phyloP scores from a whole-genome alignment of 352 stramenopile species.

The Globisporangium okanoganense region DNA sequence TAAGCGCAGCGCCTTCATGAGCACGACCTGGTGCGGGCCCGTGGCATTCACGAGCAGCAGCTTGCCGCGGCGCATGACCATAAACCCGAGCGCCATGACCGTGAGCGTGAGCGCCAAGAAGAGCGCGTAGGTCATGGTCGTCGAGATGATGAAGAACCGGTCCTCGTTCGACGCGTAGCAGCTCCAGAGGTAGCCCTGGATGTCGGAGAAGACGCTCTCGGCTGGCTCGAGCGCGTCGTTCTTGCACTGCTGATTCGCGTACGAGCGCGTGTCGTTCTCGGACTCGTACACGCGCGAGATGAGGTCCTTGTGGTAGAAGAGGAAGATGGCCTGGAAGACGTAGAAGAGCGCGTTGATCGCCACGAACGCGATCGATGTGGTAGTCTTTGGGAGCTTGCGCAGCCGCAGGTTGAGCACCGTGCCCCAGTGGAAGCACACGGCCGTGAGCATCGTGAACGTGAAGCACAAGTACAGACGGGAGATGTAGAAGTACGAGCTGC shows the following conservation, averaged over 20 bases:
- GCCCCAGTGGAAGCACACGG: conserved; percentile 87
- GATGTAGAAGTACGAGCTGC: conserved; percentile 81
- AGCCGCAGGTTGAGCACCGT: conserved; percentile 78
- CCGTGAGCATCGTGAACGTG: conserved; percentile 87
- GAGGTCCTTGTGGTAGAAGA: conserved; percentile 61
- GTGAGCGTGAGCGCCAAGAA: conserved; percentile 75
- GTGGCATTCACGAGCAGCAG: conserved; percentile 68
- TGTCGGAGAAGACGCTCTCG: conserved; percentile 80
- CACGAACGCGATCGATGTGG: conserved; percentile 61
- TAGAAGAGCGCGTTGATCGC: conserved; percentile 79
- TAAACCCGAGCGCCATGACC: conserved; percentile 78
- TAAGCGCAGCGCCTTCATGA: conserved; percentile 81
- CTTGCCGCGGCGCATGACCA: conserved; percentile 85
- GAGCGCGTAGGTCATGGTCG: conserved; percentile 72
- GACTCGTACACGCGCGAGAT: conserved; percentile 73
- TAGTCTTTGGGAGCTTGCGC: conserved; percentile 68
- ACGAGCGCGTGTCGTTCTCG: conserved; percentile 61
- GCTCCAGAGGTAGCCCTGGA: conserved; percentile 79
- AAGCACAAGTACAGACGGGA: conserved; percentile 76
- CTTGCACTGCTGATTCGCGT: conserved; percentile 81
- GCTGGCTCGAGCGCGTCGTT: conserved; percentile 38
- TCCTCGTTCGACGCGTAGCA: conserved; percentile 74
- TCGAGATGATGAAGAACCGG: conserved; percentile 76
- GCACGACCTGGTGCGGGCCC: conserved; percentile 63
- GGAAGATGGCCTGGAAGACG: conserved; percentile 65